These are phyloP conservation scores for Pisolithus tinctorius DNA, from an alignment of 768 basidiomycete species.

Conservation along the genomic window DNA sequence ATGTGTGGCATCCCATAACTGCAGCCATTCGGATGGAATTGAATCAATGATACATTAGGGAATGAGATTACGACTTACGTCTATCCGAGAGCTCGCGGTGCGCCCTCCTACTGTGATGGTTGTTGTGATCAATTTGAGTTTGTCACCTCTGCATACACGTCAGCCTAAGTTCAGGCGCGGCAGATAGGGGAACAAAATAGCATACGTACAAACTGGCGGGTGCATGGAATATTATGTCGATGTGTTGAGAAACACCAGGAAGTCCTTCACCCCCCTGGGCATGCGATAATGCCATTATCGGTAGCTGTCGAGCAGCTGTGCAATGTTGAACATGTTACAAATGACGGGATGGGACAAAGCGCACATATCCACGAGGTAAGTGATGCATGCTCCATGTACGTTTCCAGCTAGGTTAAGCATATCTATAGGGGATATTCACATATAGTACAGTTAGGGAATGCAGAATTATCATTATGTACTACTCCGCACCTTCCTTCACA, in stretches of 20 bases:
- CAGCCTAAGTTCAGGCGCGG: neutral
- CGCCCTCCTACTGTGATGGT: conserved; percentile 27
- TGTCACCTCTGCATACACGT: conserved; percentile 34
- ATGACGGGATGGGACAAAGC: conserved; percentile 4
- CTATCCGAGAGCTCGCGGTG: conserved; percentile 29
- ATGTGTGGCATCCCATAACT: conserved; percentile 38
- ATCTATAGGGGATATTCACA: conserved; percentile 25
- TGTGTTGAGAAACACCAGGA: conserved; percentile 37
- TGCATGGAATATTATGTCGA: conserved; percentile 41
- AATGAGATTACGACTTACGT: conserved; percentile 24
- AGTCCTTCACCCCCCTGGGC: conserved; percentile 23
- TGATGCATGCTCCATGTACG: conserved; percentile 36
- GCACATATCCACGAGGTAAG: conserved; percentile 44
- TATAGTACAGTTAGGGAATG: neutral
- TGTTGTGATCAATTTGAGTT: conserved; percentile 35
- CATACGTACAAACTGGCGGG: conserved; percentile 32
- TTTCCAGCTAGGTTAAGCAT: conserved; percentile 35
- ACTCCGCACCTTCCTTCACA: conserved; percentile 37
- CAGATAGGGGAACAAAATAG: neutral
- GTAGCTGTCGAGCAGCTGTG: conserved; percentile 36
- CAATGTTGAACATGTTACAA: neutral
- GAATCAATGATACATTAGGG: no score
- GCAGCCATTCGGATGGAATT: neutral
- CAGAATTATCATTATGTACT: neutral
- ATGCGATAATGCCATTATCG: conserved; percentile 30